These are phyloP conservation scores for Globisporangium abappressorium DNA, from an alignment of 352 stramenopile genomes.

Conservation along the genomic window DNA sequence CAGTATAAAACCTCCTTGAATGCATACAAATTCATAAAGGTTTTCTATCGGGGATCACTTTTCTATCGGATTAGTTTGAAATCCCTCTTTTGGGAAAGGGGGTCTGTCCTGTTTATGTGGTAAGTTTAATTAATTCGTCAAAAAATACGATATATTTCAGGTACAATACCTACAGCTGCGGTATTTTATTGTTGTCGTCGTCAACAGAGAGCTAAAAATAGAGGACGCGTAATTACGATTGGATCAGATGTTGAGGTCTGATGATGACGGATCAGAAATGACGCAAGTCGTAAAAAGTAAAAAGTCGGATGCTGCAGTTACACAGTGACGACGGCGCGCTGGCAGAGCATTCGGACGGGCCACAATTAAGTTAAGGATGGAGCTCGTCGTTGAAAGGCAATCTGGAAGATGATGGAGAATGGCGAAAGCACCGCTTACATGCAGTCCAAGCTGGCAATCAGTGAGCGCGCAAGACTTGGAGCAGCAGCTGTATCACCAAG, in stretches of 20 bases:
- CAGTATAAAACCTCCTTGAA: too few species aligned
- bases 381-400: background rate
- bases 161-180: too few species aligned
- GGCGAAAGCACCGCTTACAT: background rate
- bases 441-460: background rate
- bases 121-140: too few species aligned
- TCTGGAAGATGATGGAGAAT: background rate
- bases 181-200: background rate
- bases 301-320: background rate
- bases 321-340: background rate
- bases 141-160: too few species aligned
- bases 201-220: background rate
- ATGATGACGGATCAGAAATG: background rate
- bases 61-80: too few species aligned
- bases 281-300: background rate
- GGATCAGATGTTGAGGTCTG: background rate
- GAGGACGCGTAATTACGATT: constrained; percentile 2
- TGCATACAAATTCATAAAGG: too few species aligned
- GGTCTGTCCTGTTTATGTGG: too few species aligned
- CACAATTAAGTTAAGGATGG: background rate
- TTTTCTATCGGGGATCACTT: too few species aligned
- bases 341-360: background rate
- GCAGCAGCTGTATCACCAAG: background rate
- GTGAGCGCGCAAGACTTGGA: background rate
- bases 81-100: too few species aligned